phyloP scores from a whole-genome alignment of 2,329 filamentous ascomycete genomes.

The Pseudofabraea citricarpa region DNA sequence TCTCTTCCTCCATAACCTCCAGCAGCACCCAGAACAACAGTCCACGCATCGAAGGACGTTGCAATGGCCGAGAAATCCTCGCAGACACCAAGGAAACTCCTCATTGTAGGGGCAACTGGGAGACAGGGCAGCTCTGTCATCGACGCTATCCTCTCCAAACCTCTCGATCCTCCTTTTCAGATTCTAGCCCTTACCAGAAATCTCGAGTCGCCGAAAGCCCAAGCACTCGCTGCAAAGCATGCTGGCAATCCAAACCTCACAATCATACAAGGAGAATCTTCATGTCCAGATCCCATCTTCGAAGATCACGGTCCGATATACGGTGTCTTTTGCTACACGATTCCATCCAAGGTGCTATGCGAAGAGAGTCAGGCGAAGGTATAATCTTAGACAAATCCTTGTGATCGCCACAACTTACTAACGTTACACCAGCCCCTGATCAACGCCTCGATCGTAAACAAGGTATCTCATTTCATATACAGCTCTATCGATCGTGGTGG shows the following conservation, averaged over 20 bases:
- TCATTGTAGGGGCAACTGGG: constrained; percentile 42
- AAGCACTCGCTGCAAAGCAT: constrained; percentile 39
- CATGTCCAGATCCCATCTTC: constrained; percentile 42
- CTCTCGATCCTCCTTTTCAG: background rate
- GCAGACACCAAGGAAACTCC: constrained; percentile 2
- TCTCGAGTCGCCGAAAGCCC: constrained; percentile 35
- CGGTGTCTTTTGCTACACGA: constrained; percentile 48
- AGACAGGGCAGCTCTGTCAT: constrained; percentile 41
- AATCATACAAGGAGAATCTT: constrained; percentile 49
- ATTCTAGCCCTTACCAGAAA: constrained; percentile 45
- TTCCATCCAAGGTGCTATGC: constrained; percentile 31
- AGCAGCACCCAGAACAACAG: too few relatives aligned
- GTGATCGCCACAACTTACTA: background rate
- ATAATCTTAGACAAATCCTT: constrained; percentile 39
- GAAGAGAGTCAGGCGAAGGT: constrained; percentile 42
- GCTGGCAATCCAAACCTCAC: constrained; percentile 37
- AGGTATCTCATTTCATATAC: constrained; percentile 58
- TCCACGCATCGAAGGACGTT: too few relatives aligned
- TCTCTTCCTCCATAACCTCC: background rate
- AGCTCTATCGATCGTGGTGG: constrained; percentile 60
- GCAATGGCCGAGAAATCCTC: too few relatives aligned
- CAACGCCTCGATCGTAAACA: constrained; percentile 48
- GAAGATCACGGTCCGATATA: constrained; percentile 37
- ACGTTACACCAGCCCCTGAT: constrained; percentile 35
- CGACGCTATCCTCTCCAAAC: constrained; percentile 30